phyloP scores from a whole-genome alignment of 495 filamentous ascomycete species.

The Aspergillus hancockii region DNA sequence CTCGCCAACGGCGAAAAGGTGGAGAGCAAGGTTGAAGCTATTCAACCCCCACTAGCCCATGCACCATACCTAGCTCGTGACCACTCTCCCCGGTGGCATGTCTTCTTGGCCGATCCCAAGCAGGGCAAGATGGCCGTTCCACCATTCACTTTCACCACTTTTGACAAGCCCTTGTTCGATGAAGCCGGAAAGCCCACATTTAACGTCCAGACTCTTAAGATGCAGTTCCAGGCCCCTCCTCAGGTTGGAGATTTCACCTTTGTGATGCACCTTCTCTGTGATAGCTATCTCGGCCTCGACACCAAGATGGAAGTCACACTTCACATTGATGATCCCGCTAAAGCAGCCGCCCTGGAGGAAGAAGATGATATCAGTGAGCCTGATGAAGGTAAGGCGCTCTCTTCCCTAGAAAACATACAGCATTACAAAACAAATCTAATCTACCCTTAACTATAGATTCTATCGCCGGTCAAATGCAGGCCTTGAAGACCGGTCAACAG shows the following conservation, averaged over 20 bases:
- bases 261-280: slow-evolving; percentile 86
- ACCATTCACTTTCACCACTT: slow-evolving; percentile 85
- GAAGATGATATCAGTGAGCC: slow-evolving; percentile 96
- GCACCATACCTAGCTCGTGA: slow-evolving; percentile 89
- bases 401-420: neutral
- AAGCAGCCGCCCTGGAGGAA: slow-evolving; percentile 70
- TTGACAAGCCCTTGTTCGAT: slow-evolving; percentile 82
- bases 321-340: slow-evolving; percentile 84
- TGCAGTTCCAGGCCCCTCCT: slow-evolving; percentile 95
- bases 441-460: slow-evolving; percentile 62
- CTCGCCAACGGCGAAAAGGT: slow-evolving; percentile 55
- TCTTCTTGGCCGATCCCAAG: slow-evolving; percentile 91
- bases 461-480: slow-evolving; percentile 91
- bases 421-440: slow-evolving; percentile 21
- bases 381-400: slow-evolving; percentile 76
- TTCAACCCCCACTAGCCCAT: slow-evolving; percentile 79
- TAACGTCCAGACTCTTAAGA: slow-evolving; percentile 91
- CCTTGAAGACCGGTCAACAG: slow-evolving; percentile 71
- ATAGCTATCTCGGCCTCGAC: slow-evolving; percentile 92
- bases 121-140: slow-evolving; percentile 94
- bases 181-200: slow-evolving; percentile 77
- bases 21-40: slow-evolving; percentile 52
- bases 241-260: slow-evolving; percentile 91
- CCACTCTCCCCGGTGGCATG: slow-evolving; percentile 85
- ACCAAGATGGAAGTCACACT: slow-evolving; percentile 84